These are phyloP conservation scores for Stephania japonica DNA, from an alignment of 164 flowering plant species.

Conservation along the genomic window DNA sequence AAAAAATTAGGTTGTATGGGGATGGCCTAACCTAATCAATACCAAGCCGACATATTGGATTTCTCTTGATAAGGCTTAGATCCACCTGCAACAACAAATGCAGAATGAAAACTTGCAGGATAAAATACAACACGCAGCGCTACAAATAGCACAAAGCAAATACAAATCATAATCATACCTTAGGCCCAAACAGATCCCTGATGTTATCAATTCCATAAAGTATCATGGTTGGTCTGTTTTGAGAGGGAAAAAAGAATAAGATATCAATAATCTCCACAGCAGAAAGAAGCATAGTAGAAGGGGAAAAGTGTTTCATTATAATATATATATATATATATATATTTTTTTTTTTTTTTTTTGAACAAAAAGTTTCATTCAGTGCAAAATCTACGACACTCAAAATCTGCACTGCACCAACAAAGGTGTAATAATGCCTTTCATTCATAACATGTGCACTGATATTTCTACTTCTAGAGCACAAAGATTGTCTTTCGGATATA, in stretches of 20 bases:
- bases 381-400: no score
- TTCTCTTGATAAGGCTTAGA: constrained; percentile 29
- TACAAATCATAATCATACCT: constrained; percentile 44
- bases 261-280: not conserved
- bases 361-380: no score
- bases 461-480: not conserved
- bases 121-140: not conserved
- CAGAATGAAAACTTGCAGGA: not conserved
- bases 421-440: not conserved
- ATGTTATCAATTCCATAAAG: constrained; percentile 86
- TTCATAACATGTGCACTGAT: not conserved
- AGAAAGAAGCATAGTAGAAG: not conserved
- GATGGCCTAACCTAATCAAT: constrained; percentile 8
- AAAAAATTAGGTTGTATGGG: not conserved
- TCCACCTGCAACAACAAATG: constrained; percentile 26
- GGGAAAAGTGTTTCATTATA: not conserved
- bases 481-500: not conserved
- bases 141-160: not conserved
- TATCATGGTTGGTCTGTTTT: constrained; percentile 89
- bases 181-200: constrained; percentile 94
- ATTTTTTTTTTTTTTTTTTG: no score
- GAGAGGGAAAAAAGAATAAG: constrained; percentile 8
- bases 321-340: no score
- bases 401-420: not conserved
- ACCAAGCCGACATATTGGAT: constrained; percentile 33